phyloP scores from a whole-genome alignment of 2,329 filamentous ascomycete genomes.

The Talaromyces sp. region DNA sequence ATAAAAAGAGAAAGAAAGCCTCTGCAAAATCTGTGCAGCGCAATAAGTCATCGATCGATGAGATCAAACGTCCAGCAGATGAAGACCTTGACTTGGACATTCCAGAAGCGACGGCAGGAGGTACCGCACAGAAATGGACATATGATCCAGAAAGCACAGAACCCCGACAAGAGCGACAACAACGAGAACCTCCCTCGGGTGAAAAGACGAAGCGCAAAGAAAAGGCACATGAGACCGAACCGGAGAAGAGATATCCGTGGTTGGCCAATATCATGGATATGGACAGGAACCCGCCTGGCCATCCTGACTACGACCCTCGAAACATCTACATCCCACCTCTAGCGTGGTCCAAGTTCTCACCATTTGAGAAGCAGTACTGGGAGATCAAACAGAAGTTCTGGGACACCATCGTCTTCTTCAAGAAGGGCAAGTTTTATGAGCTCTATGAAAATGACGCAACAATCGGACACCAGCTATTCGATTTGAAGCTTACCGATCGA shows the following conservation, averaged over 20 bases:
- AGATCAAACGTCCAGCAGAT: constrained; percentile 48
- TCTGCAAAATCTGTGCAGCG: constrained; percentile 39
- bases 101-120: constrained; percentile 48
- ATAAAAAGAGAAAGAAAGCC: constrained; percentile 69
- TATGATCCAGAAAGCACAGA: constrained; percentile 59
- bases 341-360: constrained; percentile 77
- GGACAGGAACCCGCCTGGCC: constrained; percentile 68
- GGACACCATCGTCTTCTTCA: constrained; percentile 98
- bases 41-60: constrained; percentile 25
- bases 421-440: constrained; percentile 99
- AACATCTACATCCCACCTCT: constrained; percentile 83
- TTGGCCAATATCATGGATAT: constrained; percentile 79
- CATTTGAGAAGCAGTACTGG: constrained; percentile 99
- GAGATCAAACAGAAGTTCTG: constrained; percentile 97
- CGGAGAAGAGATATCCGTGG: constrained; percentile 84
- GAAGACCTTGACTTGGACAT: constrained; percentile 55
- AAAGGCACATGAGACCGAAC: constrained; percentile 76
- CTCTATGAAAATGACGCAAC: constrained; percentile 97
- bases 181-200: constrained; percentile 28
- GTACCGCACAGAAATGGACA: constrained; percentile 78
- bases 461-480: constrained; percentile 91
- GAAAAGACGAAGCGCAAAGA: constrained; percentile 39
- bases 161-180: constrained; percentile 45
- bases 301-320: constrained; percentile 85
- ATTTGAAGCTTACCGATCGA: constrained; percentile 93